phyloP scores from a whole-genome alignment of 768 basidiomycete species.

The Auriscalpium orientale region DNA sequence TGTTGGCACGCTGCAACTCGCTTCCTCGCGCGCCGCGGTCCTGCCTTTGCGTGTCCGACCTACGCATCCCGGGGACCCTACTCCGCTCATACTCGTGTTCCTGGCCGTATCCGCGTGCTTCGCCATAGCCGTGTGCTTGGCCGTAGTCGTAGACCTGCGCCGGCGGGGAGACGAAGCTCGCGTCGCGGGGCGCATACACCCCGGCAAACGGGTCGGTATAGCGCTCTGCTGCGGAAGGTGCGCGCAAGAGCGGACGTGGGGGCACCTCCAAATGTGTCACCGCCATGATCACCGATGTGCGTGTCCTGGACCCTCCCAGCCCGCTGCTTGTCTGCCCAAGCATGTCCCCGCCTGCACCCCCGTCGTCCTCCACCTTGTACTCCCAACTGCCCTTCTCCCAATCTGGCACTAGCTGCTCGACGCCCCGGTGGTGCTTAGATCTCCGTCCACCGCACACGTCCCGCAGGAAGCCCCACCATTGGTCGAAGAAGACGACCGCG shows the following conservation, averaged over 20 bases:
- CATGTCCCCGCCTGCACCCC: neutral
- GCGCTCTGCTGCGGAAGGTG: neutral
- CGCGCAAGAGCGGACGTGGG: neutral
- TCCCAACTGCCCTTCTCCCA: slow-evolving; percentile 59
- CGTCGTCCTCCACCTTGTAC: slow-evolving; percentile 21
- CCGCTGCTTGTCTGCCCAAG: neutral
- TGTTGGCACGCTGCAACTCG: neutral
- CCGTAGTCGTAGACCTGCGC: neutral
- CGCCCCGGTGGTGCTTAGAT: slow-evolving; percentile 21
- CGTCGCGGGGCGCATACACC: neutral
- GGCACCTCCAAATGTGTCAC: neutral
- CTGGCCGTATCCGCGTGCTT: too few relatives aligned
- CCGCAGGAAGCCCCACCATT: slow-evolving; percentile 55
- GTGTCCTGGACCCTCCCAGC: neutral
- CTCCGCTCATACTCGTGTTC: too few relatives aligned
- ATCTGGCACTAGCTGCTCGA: slow-evolving; percentile 57
- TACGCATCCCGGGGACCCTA: too few relatives aligned
- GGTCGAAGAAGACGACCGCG: slow-evolving; percentile 61
- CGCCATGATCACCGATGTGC: neutral
- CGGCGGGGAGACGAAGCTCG: neutral
- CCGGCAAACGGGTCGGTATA: neutral
- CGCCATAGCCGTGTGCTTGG: too few relatives aligned
- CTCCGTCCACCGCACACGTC: slow-evolving; percentile 37
- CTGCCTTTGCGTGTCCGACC: neutral
- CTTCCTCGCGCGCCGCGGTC: neutral